phyloP scores from a whole-genome alignment of 2,329 filamentous ascomycete genomes.

The Ophiostoma sp. region DNA sequence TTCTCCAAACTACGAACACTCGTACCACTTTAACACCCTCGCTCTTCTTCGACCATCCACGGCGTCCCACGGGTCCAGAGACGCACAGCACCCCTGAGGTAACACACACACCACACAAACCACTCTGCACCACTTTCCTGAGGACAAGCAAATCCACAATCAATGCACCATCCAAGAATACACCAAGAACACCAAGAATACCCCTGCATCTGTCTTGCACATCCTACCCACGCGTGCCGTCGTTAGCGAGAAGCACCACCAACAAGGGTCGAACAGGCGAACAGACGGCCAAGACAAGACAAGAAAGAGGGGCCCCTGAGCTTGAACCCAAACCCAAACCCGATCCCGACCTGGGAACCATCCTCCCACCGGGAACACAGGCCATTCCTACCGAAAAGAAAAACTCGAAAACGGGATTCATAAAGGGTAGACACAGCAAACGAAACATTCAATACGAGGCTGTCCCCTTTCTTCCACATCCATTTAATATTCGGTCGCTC shows the following conservation, averaged over 20 bases:
- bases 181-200: neutral
- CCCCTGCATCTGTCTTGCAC: neutral
- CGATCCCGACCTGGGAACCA: too few species aligned
- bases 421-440: neutral
- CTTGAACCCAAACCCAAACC: neutral
- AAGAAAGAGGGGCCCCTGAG: neutral
- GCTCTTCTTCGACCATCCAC: neutral
- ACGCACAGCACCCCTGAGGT: neutral
- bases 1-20: neutral
- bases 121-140: too few species aligned
- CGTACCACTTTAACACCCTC: neutral
- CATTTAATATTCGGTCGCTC: neutral
- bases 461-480: neutral
- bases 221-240: neutral
- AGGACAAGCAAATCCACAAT: too few species aligned
- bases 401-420: neutral
- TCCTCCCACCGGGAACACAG: too few species aligned
- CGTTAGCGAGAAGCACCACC: neutral
- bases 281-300: neutral
- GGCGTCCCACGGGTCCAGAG: neutral
- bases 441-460: neutral
- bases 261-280: neutral
- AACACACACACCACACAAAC: neutral
- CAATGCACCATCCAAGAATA: too few species aligned
- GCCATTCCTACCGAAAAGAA: neutral